phyloP scores from a whole-genome alignment of 2,329 filamentous ascomycete genomes.

The Ascochyta lentis region DNA sequence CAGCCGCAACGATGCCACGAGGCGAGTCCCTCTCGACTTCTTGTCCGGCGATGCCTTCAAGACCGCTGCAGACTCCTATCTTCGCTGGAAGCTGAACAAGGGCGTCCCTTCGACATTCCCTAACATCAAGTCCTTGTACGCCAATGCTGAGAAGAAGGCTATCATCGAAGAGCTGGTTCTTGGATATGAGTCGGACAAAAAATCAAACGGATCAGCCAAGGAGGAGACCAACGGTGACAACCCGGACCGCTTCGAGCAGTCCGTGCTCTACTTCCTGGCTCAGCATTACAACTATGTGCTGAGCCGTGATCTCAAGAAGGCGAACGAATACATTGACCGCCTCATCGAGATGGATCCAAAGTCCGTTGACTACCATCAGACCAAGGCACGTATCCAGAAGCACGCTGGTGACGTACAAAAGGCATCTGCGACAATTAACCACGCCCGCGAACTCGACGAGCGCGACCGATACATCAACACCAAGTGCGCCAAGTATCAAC shows the following conservation, averaged over 20 bases:
- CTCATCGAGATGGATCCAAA: slow-evolving; percentile 80
- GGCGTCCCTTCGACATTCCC: slow-evolving; percentile 96
- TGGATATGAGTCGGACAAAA: slow-evolving; percentile 72
- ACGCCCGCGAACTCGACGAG: slow-evolving; percentile 82
- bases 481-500: slow-evolving; percentile 95
- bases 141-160: slow-evolving; percentile 77
- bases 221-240: slow-evolving; percentile 60
- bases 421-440: slow-evolving; percentile 87
- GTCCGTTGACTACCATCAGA: slow-evolving; percentile 92
- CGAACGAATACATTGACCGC: slow-evolving; percentile 81
- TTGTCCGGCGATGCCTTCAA: slow-evolving; percentile 80
- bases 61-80: slow-evolving; percentile 76
- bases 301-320: slow-evolving; percentile 83
- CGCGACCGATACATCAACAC: slow-evolving; percentile 98
- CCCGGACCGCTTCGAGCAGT: slow-evolving; percentile 70
- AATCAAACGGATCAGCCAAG: slow-evolving; percentile 58
- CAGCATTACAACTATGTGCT: slow-evolving; percentile 96
- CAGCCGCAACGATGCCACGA: slow-evolving; percentile 82
- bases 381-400: slow-evolving; percentile 93
- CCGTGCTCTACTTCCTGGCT: slow-evolving; percentile 89
- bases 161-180: slow-evolving; percentile 77
- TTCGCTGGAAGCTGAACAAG: slow-evolving; percentile 85
- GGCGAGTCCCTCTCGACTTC: slow-evolving; percentile 88
- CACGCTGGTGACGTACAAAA: slow-evolving; percentile 80
- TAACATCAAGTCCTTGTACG: slow-evolving; percentile 93